Evolutionary conservation across 106 monocot genomes (phyloP), one percentile per base, ranked within the genome.

Genomic region (Platanthera guangdongensis): DNA sequence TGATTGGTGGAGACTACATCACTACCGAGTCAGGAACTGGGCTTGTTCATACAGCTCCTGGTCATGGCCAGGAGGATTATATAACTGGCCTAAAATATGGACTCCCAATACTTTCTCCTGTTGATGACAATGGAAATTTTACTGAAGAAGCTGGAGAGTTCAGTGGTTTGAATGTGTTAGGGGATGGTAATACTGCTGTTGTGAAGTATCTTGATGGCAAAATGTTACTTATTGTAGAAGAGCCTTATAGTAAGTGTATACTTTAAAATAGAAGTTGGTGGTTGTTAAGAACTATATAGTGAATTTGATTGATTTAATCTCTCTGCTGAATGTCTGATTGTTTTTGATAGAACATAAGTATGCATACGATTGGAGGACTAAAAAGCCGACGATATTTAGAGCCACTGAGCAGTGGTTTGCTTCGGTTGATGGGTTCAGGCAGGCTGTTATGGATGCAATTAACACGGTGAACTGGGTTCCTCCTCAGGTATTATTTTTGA

Each of bases 11-110:
- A 45, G 94, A 93, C 57, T 99, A 99, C 62, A 99, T 99, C 57
- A 99, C 81, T 57, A 99, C 89, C 73, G 94, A 99, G 50, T 92
- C 97, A 47, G 97, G 97, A 83, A 99, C 97, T 49, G 97, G 97
- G n/a, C 88, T 99, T 84, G 97, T 99, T 85, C 97, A 99, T 82
- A 99, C 97, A 78, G 97, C 97, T 22, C 97, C 97, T 83, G 97
- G 97, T 77, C 97, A 99, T 88, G 97, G 97, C 49, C 97, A 90
- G 75, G 97, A 99, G 81, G 97, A 99, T 77, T 99, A 99, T 64
- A 68, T 82, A 16, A 94, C 91, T 79, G 91, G 97, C 16, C 57
- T 99, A 75, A 94, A 94, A 82, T 99, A 99, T 88, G 89, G 91
- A 9, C 86, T 99, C 57, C 91, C 91, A 68, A 88, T 93, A 75